Conservation (phyloP, 257 asterid species). For the Anisodus tanguticus region DNA sequence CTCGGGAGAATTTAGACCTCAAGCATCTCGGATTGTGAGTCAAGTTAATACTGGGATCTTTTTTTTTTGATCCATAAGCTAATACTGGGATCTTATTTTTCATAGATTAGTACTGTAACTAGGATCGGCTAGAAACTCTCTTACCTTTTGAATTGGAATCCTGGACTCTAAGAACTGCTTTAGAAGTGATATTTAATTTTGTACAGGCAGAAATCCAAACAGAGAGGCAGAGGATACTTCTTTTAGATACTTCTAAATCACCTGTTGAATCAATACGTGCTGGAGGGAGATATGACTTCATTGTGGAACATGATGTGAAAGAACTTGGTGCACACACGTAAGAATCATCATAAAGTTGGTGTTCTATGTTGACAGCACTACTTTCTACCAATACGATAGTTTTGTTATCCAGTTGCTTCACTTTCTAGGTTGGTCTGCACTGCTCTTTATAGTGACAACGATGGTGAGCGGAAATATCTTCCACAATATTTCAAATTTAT, state of each 20-base stretch:
- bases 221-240: slow-evolving; percentile 91
- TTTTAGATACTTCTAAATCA: slow-evolving; percentile 87
- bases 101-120: not conserved
- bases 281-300: slow-evolving; percentile 97
- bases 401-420: not conserved
- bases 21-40: not conserved
- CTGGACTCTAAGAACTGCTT: not conserved
- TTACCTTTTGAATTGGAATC: not conserved
- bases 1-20: not conserved
- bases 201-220: slow-evolving; percentile 96
- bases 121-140: not conserved
- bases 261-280: slow-evolving; percentile 95
- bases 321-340: slow-evolving; percentile 99
- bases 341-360: slow-evolving; percentile 40
- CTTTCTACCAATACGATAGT: not conserved
- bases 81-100: not conserved
- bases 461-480: slow-evolving; percentile 89
- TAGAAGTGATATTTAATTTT: slow-evolving; percentile 38
- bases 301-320: slow-evolving; percentile 97
- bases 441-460: slow-evolving; percentile 90
- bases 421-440: slow-evolving; percentile 86
- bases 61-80: not conserved
- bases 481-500: slow-evolving; percentile 97
- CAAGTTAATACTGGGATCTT: not conserved
- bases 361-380: slow-evolving; percentile 32